Conservation (phyloP, 352 stramenopile genomes). For the Peronospora belbahrii region DNA sequence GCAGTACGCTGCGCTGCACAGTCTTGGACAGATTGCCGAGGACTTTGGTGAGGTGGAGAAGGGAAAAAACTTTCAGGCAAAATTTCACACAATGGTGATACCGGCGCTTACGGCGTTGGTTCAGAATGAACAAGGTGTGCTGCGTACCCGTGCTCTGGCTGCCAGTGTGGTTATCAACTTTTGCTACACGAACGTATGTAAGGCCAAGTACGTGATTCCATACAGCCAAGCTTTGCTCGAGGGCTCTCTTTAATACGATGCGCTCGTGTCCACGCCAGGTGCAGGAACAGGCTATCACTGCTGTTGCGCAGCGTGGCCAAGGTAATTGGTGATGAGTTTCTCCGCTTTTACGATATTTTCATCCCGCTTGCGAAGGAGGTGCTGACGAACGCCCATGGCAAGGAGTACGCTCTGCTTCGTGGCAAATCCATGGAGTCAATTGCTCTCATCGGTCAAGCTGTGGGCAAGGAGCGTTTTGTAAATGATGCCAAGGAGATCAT, state of each 20-base stretch:
- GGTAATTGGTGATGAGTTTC: conserved; percentile 73
- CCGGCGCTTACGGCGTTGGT: conserved; percentile 62
- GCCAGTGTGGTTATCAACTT: conserved; percentile 82
- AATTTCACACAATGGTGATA: conserved; percentile 59
- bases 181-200: conserved; percentile 81
- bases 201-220: conserved; percentile 60
- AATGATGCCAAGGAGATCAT: conserved; percentile 79
- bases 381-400: conserved; percentile 63
- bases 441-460: conserved; percentile 79
- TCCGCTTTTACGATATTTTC: conserved; percentile 81
- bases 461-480: conserved; percentile 79
- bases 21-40: conserved; percentile 72
- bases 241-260: conserved; percentile 73
- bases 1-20: conserved; percentile 79
- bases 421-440: conserved; percentile 87
- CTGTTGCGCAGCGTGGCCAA: conserved; percentile 79
- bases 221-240: conserved; percentile 66
- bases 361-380: conserved; percentile 84
- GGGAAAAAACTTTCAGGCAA: conserved; percentile 84
- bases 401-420: conserved; percentile 72
- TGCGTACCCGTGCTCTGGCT: conserved; percentile 68
- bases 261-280: conserved; percentile 70
- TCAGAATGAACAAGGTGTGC: conserved; percentile 47
- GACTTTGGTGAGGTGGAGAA: conserved; percentile 81
- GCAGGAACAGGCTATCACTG: conserved; percentile 84